Base-by-base conservation (phyloP, 176 grass and related monocot species). In the Coix lacrymajobi region DNA sequence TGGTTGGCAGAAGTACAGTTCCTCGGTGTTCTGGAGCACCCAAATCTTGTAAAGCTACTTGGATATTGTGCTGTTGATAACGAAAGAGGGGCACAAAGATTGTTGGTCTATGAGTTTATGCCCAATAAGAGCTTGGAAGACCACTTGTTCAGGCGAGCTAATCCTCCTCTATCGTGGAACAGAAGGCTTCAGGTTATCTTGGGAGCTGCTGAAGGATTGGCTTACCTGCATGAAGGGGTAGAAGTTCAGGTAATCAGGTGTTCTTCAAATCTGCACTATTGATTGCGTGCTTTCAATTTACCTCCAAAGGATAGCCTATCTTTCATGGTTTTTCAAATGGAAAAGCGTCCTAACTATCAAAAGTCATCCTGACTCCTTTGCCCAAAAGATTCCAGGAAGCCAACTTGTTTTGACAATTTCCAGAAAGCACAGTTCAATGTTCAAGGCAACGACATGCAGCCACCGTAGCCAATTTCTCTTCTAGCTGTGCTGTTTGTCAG, bases 1-100 rank as follows among this genome's bases (percentile, higher is more conserved):
- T 98, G 95, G 95, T 71, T 98, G 54, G 90, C 95, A 4, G 95
- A 98, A 90, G 95, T 98, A 25, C 95, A 94, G 85, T 98, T 98
- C 78, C 92, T 98, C 19, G 95, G 90, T 7, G 90, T 98, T 69
- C 83, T 98, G 69, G 95, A 98, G 61, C 95, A 98, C 44, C 95
- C 90, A 68, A 98, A 98, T 88, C 92, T 98, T 77, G 95, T 98
- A 16, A 98, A 94, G 43, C 84, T 98, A 22, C 71, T 98, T 34
- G 95, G 95, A 72, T 98, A 93, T 76, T 98, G 95, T 62, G 90
- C 95, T 62, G 88, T 83, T 75, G 95, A 98, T 75, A 76, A 34
- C 30, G 88, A 95, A 85, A 92, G 86, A 46, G 95, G 92, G 24
- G 54, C 83, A 16, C 92, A 98, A 40, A 89, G 95, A 82, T 86